phyloP scores from a whole-genome alignment of 768 basidiomycete genomes.

The Mycena albidolilacea region DNA sequence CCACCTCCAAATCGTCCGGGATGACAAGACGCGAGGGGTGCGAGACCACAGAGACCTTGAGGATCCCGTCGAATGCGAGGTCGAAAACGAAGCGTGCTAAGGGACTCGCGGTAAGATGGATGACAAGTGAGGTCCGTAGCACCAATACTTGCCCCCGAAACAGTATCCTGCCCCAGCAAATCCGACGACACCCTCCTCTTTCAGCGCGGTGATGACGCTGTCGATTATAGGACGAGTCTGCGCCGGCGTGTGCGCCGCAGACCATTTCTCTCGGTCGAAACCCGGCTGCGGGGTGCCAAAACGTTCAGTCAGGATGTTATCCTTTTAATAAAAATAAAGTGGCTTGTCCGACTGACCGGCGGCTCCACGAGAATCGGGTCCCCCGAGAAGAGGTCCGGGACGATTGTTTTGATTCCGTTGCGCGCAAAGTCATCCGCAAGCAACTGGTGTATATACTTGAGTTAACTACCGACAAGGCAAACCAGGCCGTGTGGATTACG shows the following conservation, averaged over 20 bases:
- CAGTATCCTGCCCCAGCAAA: slow-evolving; percentile 61
- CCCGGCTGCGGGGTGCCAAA: slow-evolving; percentile 19
- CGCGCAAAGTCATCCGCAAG: slow-evolving; percentile 53
- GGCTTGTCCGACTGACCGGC: not conserved
- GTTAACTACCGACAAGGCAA: not conserved
- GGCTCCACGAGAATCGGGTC: slow-evolving; percentile 27
- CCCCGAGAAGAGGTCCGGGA: slow-evolving; percentile 40
- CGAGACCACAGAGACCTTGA: slow-evolving; percentile 56
- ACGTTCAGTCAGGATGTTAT: not conserved
- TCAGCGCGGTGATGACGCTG: slow-evolving; percentile 52
- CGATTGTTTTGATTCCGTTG: slow-evolving; percentile 53
- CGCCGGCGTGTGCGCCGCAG: slow-evolving; percentile 49
- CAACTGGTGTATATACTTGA: slow-evolving; percentile 37
- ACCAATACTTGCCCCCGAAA: slow-evolving; percentile 50
- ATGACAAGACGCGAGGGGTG: slow-evolving; percentile 54
- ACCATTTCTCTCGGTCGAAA: slow-evolving; percentile 53
- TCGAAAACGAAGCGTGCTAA: slow-evolving; percentile 60
- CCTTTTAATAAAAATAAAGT: not conserved
- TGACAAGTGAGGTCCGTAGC: not conserved
- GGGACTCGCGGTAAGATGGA: not conserved
- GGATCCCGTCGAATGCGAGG: slow-evolving; percentile 58
- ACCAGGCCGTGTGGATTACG: not conserved
- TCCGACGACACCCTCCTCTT: slow-evolving; percentile 44
- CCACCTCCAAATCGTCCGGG: slow-evolving; percentile 35
- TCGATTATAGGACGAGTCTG: slow-evolving; percentile 53